These are phyloP conservation scores for Paulownia fortunei DNA, from an alignment of 257 asterid genomes.

Conservation along the genomic window DNA sequence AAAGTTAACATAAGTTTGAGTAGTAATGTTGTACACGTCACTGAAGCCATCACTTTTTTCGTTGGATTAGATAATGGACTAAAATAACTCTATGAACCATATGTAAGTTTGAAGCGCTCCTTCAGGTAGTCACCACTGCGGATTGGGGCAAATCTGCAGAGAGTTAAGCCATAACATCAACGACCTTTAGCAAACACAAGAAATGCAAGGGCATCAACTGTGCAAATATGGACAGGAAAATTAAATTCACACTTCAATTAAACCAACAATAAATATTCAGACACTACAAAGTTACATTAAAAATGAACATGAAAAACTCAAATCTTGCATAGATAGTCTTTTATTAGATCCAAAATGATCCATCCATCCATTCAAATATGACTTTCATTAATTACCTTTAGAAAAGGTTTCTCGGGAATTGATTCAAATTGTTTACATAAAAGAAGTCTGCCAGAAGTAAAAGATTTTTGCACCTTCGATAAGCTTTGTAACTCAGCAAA, in stretches of 20 bases:
- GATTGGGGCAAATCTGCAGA: constrained; percentile 58
- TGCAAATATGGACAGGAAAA: no score
- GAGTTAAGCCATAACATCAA: neutral
- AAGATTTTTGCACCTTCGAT: neutral
- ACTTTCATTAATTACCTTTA: neutral
- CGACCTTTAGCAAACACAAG: neutral
- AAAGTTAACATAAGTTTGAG: no score
- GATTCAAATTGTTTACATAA: neutral
- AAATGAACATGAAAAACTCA: neutral
- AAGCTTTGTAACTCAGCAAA: neutral
- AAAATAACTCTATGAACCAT: constrained; percentile 23
- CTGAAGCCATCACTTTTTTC: neutral
- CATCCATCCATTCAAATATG: neutral
- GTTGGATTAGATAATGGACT: neutral
- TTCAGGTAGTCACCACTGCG: constrained; percentile 59
- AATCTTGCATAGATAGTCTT: neutral
- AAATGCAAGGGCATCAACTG: neutral
- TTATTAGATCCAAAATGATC: neutral
- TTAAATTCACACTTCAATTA: neutral
- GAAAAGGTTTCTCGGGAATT: neutral
- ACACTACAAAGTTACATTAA: neutral
- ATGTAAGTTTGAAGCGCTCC: constrained; percentile 50
- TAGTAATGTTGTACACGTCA: neutral
- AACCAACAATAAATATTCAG: neutral
- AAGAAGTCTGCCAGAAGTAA: no score